These are phyloP conservation scores for Dothideomycetes sp. DNA, from an alignment of 2,329 filamentous ascomycete species.

Conservation along the genomic window DNA sequence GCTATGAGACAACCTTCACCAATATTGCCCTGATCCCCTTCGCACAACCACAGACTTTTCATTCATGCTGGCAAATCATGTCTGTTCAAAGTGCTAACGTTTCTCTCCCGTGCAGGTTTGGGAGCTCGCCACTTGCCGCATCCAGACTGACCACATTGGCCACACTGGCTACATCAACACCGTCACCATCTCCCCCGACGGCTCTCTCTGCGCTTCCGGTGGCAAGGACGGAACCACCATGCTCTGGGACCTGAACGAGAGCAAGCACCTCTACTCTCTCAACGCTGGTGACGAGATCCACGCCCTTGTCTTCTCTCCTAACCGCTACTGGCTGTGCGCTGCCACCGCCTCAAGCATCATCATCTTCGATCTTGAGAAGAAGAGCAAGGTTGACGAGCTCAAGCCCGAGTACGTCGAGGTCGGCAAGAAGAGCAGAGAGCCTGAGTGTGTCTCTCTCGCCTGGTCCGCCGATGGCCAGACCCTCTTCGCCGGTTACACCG, in stretches of 20 bases:
- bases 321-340: constrained; percentile 99
- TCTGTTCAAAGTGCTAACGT: constrained; percentile 7
- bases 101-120: constrained; percentile 61
- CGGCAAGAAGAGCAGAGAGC: constrained; percentile 98
- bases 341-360: constrained; percentile 96
- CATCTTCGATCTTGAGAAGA: constrained; percentile 99
- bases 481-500: constrained; percentile 98
- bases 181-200: constrained; percentile 99
- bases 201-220: constrained; percentile 96
- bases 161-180: constrained; percentile 99
- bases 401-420: constrained; percentile 95
- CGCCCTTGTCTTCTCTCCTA: constrained; percentile 99
- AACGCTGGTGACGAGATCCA: constrained; percentile 99
- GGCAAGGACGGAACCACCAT: constrained; percentile 99
- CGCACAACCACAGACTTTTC: constrained; percentile 1
- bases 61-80: constrained; percentile 3
- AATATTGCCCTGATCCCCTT: constrained; percentile 61
- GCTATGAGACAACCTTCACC: constrained; percentile 99
- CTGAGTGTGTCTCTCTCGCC: constrained; percentile 93
- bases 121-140: constrained; percentile 98
- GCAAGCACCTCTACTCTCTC: constrained; percentile 99
- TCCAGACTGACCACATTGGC: constrained; percentile 99
- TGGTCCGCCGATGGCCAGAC: constrained; percentile 99
- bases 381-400: constrained; percentile 99
- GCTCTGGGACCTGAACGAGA: constrained; percentile 99